Percentiles rank a stretch among this genome's conserved stretches.
Conservation (phyloP, 2,329 filamentous ascomycete genomes). For the Chrysoporthe austroafricana region DNA sequence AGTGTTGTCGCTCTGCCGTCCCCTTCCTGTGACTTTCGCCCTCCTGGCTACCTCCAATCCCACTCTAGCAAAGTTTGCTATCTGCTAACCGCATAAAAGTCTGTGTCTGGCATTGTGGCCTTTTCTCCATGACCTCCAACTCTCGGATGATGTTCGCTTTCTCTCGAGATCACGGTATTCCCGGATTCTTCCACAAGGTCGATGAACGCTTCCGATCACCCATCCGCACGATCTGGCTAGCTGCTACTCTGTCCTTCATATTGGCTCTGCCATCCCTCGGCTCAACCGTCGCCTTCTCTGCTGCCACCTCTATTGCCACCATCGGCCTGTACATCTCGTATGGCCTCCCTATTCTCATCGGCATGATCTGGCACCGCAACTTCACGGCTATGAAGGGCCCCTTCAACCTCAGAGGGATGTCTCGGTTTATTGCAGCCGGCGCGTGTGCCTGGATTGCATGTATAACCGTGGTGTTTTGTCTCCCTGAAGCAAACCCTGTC, state of each 20-base stretch:
- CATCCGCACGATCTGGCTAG: slow-evolving; percentile 59
- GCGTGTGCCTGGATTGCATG: slow-evolving; percentile 57
- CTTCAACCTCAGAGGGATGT: slow-evolving; percentile 54
- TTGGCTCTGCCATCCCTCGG: slow-evolving; percentile 60
- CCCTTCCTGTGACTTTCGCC: neutral
- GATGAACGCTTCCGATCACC: slow-evolving; percentile 54
- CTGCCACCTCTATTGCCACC: slow-evolving; percentile 63
- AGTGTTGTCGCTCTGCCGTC: slow-evolving; percentile 17
- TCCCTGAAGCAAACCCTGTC: slow-evolving; percentile 60
- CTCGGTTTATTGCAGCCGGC: slow-evolving; percentile 50
- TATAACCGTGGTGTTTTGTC: slow-evolving; percentile 61
- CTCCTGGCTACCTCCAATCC: no score
- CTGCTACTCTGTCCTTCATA: slow-evolving; percentile 56
- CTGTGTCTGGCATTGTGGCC: slow-evolving; percentile 64
- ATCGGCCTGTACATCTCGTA: slow-evolving; percentile 63
- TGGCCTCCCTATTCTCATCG: slow-evolving; percentile 59
- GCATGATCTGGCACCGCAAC: slow-evolving; percentile 53
- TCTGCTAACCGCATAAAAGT: slow-evolving; percentile 35
- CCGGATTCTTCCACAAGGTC: slow-evolving; percentile 57
- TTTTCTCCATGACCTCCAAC: slow-evolving; percentile 62
- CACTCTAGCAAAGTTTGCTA: no score
- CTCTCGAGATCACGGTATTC: slow-evolving; percentile 58
- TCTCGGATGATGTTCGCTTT: slow-evolving; percentile 65
- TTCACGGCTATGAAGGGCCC: slow-evolving; percentile 58
- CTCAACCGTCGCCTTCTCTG: slow-evolving; percentile 58